Base-by-base conservation (phyloP, 2,329 filamentous ascomycete species). In the Epichloe typhina region DNA sequence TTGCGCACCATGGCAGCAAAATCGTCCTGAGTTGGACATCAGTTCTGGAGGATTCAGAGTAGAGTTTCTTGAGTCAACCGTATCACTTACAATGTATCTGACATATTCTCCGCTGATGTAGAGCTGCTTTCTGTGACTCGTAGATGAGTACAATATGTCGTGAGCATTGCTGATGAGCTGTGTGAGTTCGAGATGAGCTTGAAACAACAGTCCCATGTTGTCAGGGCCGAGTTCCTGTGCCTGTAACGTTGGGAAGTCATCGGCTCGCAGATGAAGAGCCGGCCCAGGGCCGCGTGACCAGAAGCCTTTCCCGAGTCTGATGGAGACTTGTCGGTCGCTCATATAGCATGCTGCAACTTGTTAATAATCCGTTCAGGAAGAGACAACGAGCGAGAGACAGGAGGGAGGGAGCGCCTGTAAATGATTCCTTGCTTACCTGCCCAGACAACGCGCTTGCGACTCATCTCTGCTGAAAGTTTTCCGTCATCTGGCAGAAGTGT, bases 151-250 rank as follows among this genome's bases (percentile, higher is more conserved):
- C 1, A 88, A 66, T 0, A 86, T 80, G 58, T 87, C 83, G 52
- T 87, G 83, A 0, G 86, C 82, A 57, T 86, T 87, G 19, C 80
- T 82, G 60, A 86, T 86, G 2, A 88, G 70, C 56, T 86, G 79
- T 0, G 83, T 87, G 23, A 87, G 68, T 57, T 87, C 84, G 6
- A 88, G 66, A 23, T 81, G 84, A 0, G 84, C 83, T 57, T 86
- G 82, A 56, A 86, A 84, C 9, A 86, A 78, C 47, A 78, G 75
- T 0, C 81, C 80, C 55, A 82, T 79, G 59, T 87, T 80, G 55
- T 86, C 83, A 11, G 81, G 76, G 1, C 77, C 79, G 1, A 76
- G 72, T 2, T 63, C 72, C 26, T 73, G 68, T 0, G 79, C 79
- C 37, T 80, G 75, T 12, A 87, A 64, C 9, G 81, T 82, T 0